Base-by-base conservation (phyloP, 495 filamentous ascomycete genomes). In the Jackrogersella multiformis region DNA sequence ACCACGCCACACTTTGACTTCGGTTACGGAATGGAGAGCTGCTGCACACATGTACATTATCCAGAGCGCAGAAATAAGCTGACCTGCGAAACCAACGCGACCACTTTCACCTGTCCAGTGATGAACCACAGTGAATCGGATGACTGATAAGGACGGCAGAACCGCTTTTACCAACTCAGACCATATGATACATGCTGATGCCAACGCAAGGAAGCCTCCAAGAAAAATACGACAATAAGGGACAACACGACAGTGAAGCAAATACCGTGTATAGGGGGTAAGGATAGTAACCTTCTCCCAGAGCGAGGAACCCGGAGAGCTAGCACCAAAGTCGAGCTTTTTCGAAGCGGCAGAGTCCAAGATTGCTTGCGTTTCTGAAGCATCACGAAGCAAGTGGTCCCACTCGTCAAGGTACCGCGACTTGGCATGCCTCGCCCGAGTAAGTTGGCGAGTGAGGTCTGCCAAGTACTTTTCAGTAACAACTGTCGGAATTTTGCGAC, bases 391-490 rank as follows among this genome's bases (percentile, higher is more conserved):
- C 13, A 97, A 73, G 9, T 84, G 84, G 74, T 92, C 90, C 95
- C 95, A 99, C 66, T 94, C 91, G 71, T 89, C 88, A 13, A 90
- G 76, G 69, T 93, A 98, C 9, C 95, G 85, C 18, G 89, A 83
- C 45, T 92, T 91, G 59, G 89, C 89, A 74, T 99, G 92, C 26
- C 90, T 85, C 23, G 93, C 92, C 32, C 92, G 86, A 44, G 89
- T 87, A 2, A 97, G 81, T 61, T 90, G 88, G 52, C 92, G 81
- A 0, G 94, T 96, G 24, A 97, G 78, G 48, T 96, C 92, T 53
- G 95, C 95, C 58, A 99, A 80, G 74, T 96, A 98, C 61, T 92
- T 88, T 74, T 95, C 93, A 2, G 95, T 98, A 46, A 99, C 92
- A 18, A 98, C 88, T 13, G 89, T 87, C 2, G 94, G 95, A 8